A percentile compares a stretch with the other conserved stretches of the same genome.
Evolutionary conservation across 2,329 filamentous ascomycete genomes (phyloP).

Genomic region (Penicillium sp.): DNA sequence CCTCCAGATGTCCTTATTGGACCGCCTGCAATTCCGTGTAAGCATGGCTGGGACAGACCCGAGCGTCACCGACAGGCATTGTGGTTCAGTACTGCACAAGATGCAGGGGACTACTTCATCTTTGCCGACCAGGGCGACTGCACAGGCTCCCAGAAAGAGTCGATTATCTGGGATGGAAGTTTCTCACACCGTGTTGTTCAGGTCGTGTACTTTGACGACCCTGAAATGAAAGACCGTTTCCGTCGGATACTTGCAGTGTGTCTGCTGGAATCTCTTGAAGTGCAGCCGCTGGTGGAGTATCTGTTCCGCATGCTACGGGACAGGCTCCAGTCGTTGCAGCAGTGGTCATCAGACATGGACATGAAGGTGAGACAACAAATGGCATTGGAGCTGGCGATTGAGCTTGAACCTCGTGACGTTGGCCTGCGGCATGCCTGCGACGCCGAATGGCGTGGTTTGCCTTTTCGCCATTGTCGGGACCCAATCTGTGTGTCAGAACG

Average conservation of each 20-base stretch:
- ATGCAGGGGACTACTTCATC: slow-evolving; percentile 32
- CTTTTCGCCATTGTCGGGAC: slow-evolving; percentile 22
- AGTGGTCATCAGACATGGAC: slow-evolving; percentile 15
- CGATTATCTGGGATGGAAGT: slow-evolving; percentile 8
- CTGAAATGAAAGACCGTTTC: slow-evolving; percentile 28
- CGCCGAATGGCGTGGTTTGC: slow-evolving; percentile 28
- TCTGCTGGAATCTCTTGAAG: slow-evolving; percentile 16
- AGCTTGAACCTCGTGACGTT: slow-evolving; percentile 10
- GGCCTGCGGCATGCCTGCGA: slow-evolving; percentile 28
- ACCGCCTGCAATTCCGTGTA: slow-evolving; percentile 23
- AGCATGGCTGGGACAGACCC: slow-evolving; percentile 26
- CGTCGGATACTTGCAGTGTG: slow-evolving; percentile 29
- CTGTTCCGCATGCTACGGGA: slow-evolving; percentile 33
- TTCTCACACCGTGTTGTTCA: slow-evolving; percentile 21
- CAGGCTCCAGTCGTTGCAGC: slow-evolving; percentile 16
- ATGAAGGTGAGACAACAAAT: slow-evolving; percentile 22
- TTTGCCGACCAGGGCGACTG: slow-evolving; percentile 26
- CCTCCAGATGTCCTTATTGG: slow-evolving; percentile 14
- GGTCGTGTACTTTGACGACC: slow-evolving; percentile 21
- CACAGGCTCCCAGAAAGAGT: slow-evolving; percentile 7
- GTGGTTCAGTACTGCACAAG: slow-evolving; percentile 21
- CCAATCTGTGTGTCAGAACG: slow-evolving; percentile 21
- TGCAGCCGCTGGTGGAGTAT: slow-evolving; percentile 22
- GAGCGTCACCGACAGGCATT: slow-evolving; percentile 35
- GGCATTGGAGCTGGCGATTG: slow-evolving; percentile 17